Base-by-base conservation (phyloP, 2,329 filamentous ascomycete species). In the Cercospora sesami region DNA sequence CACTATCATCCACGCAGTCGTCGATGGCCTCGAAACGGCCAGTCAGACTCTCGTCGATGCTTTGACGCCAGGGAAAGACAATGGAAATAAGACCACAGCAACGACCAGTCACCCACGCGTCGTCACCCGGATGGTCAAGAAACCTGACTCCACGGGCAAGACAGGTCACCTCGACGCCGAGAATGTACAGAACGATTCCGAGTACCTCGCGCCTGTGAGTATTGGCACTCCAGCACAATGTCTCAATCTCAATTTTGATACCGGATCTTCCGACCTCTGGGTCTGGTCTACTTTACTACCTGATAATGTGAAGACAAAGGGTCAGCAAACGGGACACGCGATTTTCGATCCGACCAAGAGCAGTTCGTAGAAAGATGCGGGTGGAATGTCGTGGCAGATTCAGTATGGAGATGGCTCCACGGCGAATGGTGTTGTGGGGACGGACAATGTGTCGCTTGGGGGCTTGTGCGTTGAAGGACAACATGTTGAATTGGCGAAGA, bases 231-330 rank as follows among this genome's bases (percentile, higher is more conserved):
- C 89, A 16, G 78, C 83, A 1, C 89, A 92, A 80, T 87, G 64
- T 10, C 66, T 81, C 63, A 84, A 83, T 70, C 78, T 91, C 14
- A 86, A 91, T 74, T 91, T 92, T 69, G 90, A 92, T 76, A 91
- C 89, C 45, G 89, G 89, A 21, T 90, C 88, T 10, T 84, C 89
- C 21, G 90, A 92, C 80, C 82, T 90, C 23, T 92, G 89, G 90
- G 70, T 79, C 33, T 77, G 71, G 71, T 75, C 75, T 5, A 75
- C 72, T 31, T 68, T 73, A 51, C 66, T 78, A 14, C 67, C 71
- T 18, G 66, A 69, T 23, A 64, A 66, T 48, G 73, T 75, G 67
- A 69, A 72, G 31, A 60, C 69, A 5, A 77, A 78, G 21, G 72
- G 78, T 28, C 72, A 76, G 39, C 71, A 75, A 10, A 72, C 74